These are phyloP conservation scores for Hanseniaspora singularis DNA, from an alignment of 805 yeast genomes.

Conservation along the genomic window DNA sequence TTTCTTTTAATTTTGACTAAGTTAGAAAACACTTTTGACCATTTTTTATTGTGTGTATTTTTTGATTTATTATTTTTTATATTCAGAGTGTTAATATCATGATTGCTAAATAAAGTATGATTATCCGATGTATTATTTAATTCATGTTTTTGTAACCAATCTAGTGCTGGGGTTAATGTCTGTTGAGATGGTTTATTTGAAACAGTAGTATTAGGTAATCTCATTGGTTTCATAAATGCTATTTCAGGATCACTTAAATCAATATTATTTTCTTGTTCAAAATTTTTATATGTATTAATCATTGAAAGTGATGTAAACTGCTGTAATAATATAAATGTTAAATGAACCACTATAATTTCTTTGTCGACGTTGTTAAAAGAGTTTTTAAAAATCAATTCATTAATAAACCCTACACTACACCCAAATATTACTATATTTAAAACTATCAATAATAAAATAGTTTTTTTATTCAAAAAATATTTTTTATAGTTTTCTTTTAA, in stretches of 20 bases:
- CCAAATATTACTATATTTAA: conserved; percentile 6
- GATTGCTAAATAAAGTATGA: not conserved
- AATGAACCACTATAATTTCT: conserved; percentile 3
- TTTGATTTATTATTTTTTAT: not conserved
- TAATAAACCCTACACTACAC: not conserved
- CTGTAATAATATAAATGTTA: conserved; percentile 13
- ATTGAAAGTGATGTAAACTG: conserved; percentile 3
- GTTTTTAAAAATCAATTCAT: not conserved
- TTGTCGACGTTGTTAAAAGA: not conserved
- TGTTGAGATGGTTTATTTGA: conserved; percentile 27
- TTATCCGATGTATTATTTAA: not conserved
- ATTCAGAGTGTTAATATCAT: not conserved
- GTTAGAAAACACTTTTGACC: too few species aligned
- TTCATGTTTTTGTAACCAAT: conserved; percentile 13
- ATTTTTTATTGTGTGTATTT: too few species aligned
- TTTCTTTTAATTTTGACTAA: too few species aligned
- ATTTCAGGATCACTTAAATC: conserved; percentile 12
- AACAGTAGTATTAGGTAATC: conserved; percentile 18
- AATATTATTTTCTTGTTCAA: not conserved
- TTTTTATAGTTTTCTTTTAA: not conserved
- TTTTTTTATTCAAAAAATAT: not conserved
- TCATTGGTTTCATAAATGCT: conserved; percentile 8
- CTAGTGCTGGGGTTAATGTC: conserved; percentile 27
- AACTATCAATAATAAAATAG: not conserved
- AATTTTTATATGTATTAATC: conserved; percentile 8